Evolutionary conservation across 1,139 yeast species (phyloP).

Genomic region (Yamadazyma oceani): DNA sequence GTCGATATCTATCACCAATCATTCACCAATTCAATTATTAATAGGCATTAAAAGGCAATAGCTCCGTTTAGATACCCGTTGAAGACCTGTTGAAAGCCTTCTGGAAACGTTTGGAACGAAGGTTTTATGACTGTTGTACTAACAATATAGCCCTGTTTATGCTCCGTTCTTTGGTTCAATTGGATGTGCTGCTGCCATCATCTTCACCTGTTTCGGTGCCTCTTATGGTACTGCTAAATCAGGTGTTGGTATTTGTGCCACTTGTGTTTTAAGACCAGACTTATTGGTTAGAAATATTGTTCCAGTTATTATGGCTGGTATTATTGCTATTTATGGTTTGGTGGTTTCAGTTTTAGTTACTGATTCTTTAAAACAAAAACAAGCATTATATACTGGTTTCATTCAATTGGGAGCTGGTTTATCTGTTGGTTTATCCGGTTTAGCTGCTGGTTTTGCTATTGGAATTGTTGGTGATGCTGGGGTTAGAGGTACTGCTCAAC

Average conservation of each 20-base stretch:
- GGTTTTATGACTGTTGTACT: no score
- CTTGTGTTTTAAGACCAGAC: conserved; percentile 97
- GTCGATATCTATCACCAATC: neutral
- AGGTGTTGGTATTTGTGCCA: conserved; percentile 99
- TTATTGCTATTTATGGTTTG: conserved; percentile 97
- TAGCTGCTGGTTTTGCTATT: conserved; percentile 97
- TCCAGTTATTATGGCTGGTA: conserved; percentile 99
- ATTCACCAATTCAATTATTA: neutral
- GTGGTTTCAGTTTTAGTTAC: conserved; percentile 96
- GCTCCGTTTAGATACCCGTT: no score
- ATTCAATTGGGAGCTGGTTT: conserved; percentile 98
- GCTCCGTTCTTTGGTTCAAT: conserved; percentile 97
- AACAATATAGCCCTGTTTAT: conserved; percentile 69
- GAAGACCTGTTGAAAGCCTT: no score
- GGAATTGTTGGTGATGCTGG: conserved; percentile 99
- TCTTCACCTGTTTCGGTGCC: conserved; percentile 98
- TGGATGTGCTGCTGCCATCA: conserved; percentile 99
- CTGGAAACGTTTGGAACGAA: no score
- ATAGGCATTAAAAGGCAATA: no score
- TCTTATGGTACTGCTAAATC: conserved; percentile 99
- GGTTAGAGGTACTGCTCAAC: conserved; percentile 94
- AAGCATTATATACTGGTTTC: conserved; percentile 95
- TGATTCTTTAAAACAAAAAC: conserved; percentile 83
- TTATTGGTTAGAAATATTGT: conserved; percentile 85
- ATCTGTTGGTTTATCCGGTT: conserved; percentile 95